Percentiles rank a stretch among this genome's conserved stretches.
Conservation (phyloP, 2,329 filamentous ascomycete species). For the Fusarium nisikadoi region DNA sequence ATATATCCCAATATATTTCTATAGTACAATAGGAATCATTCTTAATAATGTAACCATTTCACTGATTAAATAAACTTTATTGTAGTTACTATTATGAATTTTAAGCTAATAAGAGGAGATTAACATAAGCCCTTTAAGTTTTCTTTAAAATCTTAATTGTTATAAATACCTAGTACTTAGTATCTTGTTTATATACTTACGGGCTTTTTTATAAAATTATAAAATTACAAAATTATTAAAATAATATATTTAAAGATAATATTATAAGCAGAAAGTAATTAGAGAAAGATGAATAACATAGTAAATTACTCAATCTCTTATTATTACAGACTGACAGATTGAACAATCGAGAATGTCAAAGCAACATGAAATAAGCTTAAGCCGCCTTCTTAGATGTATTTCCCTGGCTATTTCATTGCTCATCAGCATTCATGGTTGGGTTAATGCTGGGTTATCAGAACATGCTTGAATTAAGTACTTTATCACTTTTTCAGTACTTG, state of each 20-base stretch:
- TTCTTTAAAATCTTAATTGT: too few species aligned
- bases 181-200: too few species aligned
- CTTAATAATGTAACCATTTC: background rate
- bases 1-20: too few species aligned
- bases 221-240: too few species aligned
- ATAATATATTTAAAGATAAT: background rate
- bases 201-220: too few species aligned
- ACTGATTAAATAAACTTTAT: background rate
- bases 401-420: background rate
- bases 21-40: background rate
- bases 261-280: background rate
- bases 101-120: background rate
- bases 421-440: background rate
- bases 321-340: background rate
- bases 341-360: background rate
- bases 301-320: background rate
- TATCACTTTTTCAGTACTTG: background rate
- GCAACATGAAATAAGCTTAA: background rate
- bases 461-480: background rate
- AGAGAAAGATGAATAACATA: background rate
- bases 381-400: background rate
- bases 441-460: background rate
- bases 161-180: too few species aligned
- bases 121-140: background rate
- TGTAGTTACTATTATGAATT: too few species aligned